Base-by-base conservation (phyloP, 225 moss, liverwort and hornwort genomes). In the Physcomitrellopsis africana region DNA sequence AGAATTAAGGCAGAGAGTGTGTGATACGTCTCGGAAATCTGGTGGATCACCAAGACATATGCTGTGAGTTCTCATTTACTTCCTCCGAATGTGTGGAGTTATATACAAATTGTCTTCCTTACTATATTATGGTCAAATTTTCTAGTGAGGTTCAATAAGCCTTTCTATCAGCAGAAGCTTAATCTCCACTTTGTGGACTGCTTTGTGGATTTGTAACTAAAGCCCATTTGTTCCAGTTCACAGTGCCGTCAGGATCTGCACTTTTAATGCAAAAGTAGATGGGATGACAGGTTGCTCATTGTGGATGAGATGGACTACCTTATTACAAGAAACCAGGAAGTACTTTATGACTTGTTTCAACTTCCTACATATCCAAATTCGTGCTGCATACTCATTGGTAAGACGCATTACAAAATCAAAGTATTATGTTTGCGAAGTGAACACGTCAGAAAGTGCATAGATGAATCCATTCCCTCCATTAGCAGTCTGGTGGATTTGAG, bases 231-330 rank as follows among this genome's bases (percentile, higher is more conserved):
- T 42, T 70, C 43, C 22, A 77, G 49, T 70, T 65, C 27, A 58
- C 22, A 32, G 27, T 67, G 51, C 55, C 62, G 45, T 67, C 52
- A 63, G 67, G 46, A 51, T 45, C 56, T 62, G 56, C 63, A 19
- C 14, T 68, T 58, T 32, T 44, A 59, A 23, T 62, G 20, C 9
- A 61, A 27, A 77, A 74, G 8, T 49, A 32, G 73, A 61, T 83
- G 70, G 65, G 65, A 75, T 76, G 75, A 69, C 78, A 92, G 92
- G 83, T 82, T 95, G 72, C 82, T 95, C 84, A 86, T 94, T 79
- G 87, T 99, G 68, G 93, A 94, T 80, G 97, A 99, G 82, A 93
- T 99, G 94, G 97, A 99, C 80, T 99, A 99, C 65, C 85, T 99
- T 17, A 94, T 93, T 26, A 90, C 93, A 84, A 91, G 89, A 82